Evolutionary conservation across 495 filamentous ascomycete species (phyloP).

Genomic region (Trichocladium uniseriatum): DNA sequence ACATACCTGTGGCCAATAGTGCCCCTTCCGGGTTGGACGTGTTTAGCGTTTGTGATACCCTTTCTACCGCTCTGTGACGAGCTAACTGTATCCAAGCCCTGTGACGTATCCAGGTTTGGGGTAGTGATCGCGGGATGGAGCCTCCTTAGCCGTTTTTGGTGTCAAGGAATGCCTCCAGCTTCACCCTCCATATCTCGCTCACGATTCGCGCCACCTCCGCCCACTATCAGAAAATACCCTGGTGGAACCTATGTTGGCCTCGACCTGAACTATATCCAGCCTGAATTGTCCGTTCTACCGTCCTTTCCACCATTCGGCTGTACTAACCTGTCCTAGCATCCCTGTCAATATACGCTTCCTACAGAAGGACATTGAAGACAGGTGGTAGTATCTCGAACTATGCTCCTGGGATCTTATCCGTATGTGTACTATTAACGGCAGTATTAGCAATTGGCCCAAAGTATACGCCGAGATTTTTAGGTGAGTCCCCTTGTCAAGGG

Average conservation of each 20-base stretch:
- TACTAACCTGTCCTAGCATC: slow-evolving; percentile 42
- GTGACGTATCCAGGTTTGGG: too few species aligned
- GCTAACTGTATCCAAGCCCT: too few species aligned
- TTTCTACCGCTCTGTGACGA: too few species aligned
- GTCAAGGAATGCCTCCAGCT: too few species aligned
- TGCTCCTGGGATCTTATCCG: slow-evolving; percentile 81
- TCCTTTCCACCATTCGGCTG: background rate
- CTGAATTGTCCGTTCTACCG: slow-evolving; percentile 45
- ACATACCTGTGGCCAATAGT: too few species aligned
- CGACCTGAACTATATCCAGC: slow-evolving; percentile 74
- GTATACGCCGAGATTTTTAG: slow-evolving; percentile 60
- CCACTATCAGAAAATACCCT: slow-evolving; percentile 20
- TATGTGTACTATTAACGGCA: slow-evolving; percentile 66
- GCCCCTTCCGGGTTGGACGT: too few species aligned
- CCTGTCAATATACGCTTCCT: slow-evolving; percentile 61
- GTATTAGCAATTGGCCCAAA: slow-evolving; percentile 65
- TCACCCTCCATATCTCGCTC: too few species aligned
- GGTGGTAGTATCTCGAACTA: slow-evolving; percentile 59
- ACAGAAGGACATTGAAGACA: slow-evolving; percentile 67
- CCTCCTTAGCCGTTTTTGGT: too few species aligned
- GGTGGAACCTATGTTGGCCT: slow-evolving; percentile 8
- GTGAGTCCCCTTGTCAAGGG: slow-evolving; percentile 33
- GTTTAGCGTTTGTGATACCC: too few species aligned
- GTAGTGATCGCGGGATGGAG: too few species aligned
- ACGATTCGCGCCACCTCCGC: too few species aligned